A percentile compares a stretch with the other conserved stretches of the same genome.
Conservation (phyloP, 768 basidiomycete genomes). For the Tylopilus sp. region DNA sequence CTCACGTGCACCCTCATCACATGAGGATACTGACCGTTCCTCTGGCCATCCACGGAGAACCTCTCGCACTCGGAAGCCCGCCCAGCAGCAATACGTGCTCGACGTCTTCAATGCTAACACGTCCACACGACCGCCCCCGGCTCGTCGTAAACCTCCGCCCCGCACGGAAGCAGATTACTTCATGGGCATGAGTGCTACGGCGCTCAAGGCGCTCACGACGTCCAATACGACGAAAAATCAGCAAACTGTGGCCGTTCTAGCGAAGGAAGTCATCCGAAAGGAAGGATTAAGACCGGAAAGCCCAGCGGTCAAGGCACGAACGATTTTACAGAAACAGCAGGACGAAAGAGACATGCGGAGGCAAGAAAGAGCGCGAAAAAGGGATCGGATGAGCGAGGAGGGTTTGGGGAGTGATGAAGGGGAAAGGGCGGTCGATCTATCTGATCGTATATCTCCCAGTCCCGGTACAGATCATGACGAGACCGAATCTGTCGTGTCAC, state of each 20-base stretch:
- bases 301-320: conserved; percentile 70
- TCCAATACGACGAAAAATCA: conserved; percentile 76
- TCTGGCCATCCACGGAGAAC: conserved; percentile 42
- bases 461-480: conserved; percentile 21
- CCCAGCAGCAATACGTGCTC: conserved; percentile 30
- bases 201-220: conserved; percentile 65
- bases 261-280: conserved; percentile 68
- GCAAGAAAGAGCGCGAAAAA: conserved; percentile 56
- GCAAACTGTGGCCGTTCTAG: conserved; percentile 55
- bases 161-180: conserved; percentile 43
- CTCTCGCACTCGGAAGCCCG: conserved; percentile 45
- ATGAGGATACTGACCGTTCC: conserved; percentile 9
- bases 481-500: conserved; percentile 21
- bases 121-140: conserved; percentile 27
- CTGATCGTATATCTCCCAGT: conserved; percentile 1
- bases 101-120: conserved; percentile 38
- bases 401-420: conserved; percentile 24
- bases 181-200: conserved; percentile 64
- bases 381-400: conserved; percentile 47
- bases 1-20: not conserved
- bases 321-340: conserved; percentile 60
- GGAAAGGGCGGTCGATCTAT: conserved; percentile 25
- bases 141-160: conserved; percentile 44
- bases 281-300: conserved; percentile 73
- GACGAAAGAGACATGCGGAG: conserved; percentile 57